Base-by-base conservation (phyloP, 1,284 basidiomycete genomes). In the Cutaneotrichosporon cyanovorans region DNA sequence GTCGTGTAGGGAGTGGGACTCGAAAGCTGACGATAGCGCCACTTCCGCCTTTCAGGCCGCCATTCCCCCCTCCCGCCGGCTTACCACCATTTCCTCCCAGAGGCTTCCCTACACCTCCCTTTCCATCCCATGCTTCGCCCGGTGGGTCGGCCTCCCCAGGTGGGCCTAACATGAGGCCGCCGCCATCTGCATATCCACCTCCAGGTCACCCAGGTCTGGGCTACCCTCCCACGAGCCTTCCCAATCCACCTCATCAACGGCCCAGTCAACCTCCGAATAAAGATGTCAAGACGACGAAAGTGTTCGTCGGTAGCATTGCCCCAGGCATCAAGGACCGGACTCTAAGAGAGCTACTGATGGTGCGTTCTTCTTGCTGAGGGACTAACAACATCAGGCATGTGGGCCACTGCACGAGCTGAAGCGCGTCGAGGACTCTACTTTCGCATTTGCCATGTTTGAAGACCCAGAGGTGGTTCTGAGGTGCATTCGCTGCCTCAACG, bases 221-320 rank as follows among this genome's bases (percentile, higher is more conserved):
- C 12, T 28, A 28, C 25, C 8, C 25, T 28, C 12, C 25, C 7
- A 7, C 25, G 7, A 60, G 63, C 12, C 42, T 57, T 28, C 55
- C 48, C 12, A 55, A 50, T 32, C 37, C 44, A 15, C 58, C 53
- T 10, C 39, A 44, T 28, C 58, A 54, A 3, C 39, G 60, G 11
- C 60, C 59, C 5, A 54, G 52, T 36, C 51, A 61, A 11, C 60
- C 59, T 11, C 43, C 48, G 12, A 51, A 44, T n/a, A 56, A 50
- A 40, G 68, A 68, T 12, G 68, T 73, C 51, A 67, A 74, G 55
- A 71, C 75, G 2, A 84, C 82, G 0, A 73, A 68, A 21, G 76
- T 93, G 12, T 97, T 95, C 61, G 83, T 96, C 18, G 91, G 91
- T n/a, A 87, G 87, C 55, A 97, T 96, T 68, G 87, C 90, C 1